Percentiles rank a stretch among this genome's conserved stretches.
Conservation (phyloP, 495 filamentous ascomycete genomes). For the Podospora pseudocomata region DNA sequence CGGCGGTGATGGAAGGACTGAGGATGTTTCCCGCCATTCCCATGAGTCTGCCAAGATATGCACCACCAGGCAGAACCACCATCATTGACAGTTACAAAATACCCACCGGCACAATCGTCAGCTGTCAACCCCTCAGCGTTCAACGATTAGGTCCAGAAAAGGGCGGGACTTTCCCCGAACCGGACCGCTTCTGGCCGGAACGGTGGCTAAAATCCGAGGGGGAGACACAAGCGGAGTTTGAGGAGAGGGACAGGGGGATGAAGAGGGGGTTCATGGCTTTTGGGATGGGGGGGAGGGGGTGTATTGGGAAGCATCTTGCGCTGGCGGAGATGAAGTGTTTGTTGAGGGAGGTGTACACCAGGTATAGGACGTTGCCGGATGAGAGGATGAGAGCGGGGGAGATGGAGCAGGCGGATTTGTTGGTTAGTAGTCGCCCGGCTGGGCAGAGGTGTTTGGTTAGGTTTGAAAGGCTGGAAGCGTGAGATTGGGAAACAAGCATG, state of each 20-base stretch:
- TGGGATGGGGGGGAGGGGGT: constrained; percentile 54
- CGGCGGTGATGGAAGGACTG: constrained; percentile 57
- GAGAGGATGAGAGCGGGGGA: constrained; percentile 48
- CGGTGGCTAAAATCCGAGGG: constrained; percentile 58
- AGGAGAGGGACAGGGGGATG: constrained; percentile 36
- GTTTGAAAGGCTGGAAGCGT: not conserved
- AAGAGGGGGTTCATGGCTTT: constrained; percentile 50
- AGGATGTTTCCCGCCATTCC: constrained; percentile 62
- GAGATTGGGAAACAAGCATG: not conserved
- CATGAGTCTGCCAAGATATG: constrained; percentile 64
- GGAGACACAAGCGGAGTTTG: not conserved
- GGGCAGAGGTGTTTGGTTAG: constrained; percentile 48
- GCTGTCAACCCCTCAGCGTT: constrained; percentile 50
- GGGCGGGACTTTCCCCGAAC: constrained; percentile 48
- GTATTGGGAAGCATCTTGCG: constrained; percentile 57
- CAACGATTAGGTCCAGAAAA: constrained; percentile 45
- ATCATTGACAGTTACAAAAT: constrained; percentile 45
- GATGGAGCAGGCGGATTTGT: constrained; percentile 58
- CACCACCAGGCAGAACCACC: constrained; percentile 44
- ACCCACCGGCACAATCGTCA: constrained; percentile 49
- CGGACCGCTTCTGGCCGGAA: constrained; percentile 56
- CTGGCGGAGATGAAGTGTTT: constrained; percentile 65
- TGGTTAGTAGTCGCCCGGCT: constrained; percentile 56
- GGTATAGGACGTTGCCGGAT: constrained; percentile 52
- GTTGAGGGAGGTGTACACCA: constrained; percentile 55